phyloP scores from a whole-genome alignment of 202 grass and related monocot species.

The Panicum hallii region DNA sequence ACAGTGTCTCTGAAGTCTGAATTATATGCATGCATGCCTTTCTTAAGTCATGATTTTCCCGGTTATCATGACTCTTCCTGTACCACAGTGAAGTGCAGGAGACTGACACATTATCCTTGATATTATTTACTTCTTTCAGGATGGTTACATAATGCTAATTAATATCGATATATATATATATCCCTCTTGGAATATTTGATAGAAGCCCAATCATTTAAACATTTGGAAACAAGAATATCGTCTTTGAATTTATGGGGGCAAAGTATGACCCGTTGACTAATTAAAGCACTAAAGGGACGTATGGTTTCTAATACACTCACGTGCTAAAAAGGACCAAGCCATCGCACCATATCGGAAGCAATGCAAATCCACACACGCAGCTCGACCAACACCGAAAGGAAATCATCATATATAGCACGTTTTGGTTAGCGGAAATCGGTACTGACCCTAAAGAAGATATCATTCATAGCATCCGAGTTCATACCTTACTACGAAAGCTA shows the following conservation, averaged over 20 bases:
- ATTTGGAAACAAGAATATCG: background rate
- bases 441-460: background rate
- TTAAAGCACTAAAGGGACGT: too few species aligned
- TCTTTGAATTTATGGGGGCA: background rate
- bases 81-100: background rate
- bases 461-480: background rate
- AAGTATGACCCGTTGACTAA: background rate
- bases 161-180: background rate
- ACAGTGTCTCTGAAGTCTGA: background rate
- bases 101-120: background rate
- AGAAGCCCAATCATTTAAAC: background rate
- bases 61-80: background rate
- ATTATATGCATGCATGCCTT: background rate
- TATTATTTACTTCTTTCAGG: background rate
- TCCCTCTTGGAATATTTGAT: background rate
- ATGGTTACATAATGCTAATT: background rate
- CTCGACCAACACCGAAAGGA: background rate
- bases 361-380: background rate
- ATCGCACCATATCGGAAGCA: background rate
- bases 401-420: background rate
- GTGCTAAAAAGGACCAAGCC: background rate
- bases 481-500: too few species aligned
- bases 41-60: background rate
- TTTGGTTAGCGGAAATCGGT: background rate
- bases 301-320: background rate